Percentiles rank a stretch among this genome's conserved stretches.
These are phyloP conservation scores for Nemania sp. DNA, from an alignment of 2,329 filamentous ascomycete species.

Conservation along the genomic window DNA sequence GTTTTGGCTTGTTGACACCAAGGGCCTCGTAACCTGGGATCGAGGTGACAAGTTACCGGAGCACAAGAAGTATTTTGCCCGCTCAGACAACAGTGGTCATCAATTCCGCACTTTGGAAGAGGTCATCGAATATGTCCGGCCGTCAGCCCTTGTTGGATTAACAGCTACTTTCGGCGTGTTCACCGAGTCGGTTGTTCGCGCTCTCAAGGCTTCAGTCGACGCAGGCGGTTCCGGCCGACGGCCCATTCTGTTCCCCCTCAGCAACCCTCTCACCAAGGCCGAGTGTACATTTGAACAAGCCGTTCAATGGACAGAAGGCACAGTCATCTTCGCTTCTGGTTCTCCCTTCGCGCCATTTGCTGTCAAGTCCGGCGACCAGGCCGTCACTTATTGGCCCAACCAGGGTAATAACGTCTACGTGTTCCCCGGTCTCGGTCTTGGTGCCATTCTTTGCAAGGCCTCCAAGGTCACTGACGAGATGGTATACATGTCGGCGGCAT, in stretches of 20 bases:
- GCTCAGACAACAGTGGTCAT: constrained; percentile 72
- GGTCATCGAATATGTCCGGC: constrained; percentile 94
- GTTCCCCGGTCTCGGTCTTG: constrained; percentile 95
- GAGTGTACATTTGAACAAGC: constrained; percentile 98
- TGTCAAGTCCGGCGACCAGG: constrained; percentile 69
- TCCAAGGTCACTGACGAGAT: constrained; percentile 91
- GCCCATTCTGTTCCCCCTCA: constrained; percentile 95
- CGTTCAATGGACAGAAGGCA: constrained; percentile 89
- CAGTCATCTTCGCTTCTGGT: constrained; percentile 92
- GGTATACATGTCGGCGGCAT: constrained; percentile 93
- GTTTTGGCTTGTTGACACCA: constrained; percentile 98
- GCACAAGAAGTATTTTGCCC: constrained; percentile 82
- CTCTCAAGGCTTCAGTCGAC: constrained; percentile 73
- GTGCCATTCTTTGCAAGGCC: constrained; percentile 90
- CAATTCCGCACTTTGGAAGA: constrained; percentile 86
- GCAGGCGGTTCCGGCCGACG: constrained; percentile 75
- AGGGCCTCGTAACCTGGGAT: constrained; percentile 92
- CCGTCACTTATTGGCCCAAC: constrained; percentile 78
- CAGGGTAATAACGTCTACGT: constrained; percentile 92
- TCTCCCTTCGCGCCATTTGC: constrained; percentile 86
- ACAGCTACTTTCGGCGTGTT: constrained; percentile 96
- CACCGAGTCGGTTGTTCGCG: constrained; percentile 84
- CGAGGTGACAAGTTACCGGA: constrained; percentile 93
- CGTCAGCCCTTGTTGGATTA: constrained; percentile 92
- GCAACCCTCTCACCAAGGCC: constrained; percentile 95